Evolutionary conservation across 2,329 filamentous ascomycete species (phyloP).

Genomic region (Fusarium sp.): DNA sequence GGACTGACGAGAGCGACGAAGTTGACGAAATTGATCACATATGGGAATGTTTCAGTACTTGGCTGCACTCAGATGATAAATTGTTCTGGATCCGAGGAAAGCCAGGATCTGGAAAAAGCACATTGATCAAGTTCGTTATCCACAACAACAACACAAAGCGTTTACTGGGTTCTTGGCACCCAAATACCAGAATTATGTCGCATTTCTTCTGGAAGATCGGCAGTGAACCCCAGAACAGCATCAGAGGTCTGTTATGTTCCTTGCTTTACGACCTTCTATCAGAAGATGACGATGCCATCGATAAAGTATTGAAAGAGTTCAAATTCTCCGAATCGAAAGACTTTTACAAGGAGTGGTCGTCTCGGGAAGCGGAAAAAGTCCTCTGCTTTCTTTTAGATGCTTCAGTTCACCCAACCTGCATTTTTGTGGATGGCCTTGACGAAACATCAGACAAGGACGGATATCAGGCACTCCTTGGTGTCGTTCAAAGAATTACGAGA

Average conservation of each 20-base stretch:
- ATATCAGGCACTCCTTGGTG: rapidly evolving
- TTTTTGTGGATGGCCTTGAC: neutral
- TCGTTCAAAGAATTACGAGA: rapidly evolving
- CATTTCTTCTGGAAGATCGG: slow-evolving; percentile 14
- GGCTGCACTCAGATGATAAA: neutral
- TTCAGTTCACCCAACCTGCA: rapidly evolving
- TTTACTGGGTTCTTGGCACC: rapidly evolving
- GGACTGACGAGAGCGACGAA: no score
- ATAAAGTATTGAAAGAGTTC: rapidly evolving
- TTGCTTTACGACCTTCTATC: neutral
- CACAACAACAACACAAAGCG: rapidly evolving
- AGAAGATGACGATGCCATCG: rapidly evolving
- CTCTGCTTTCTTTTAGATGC: rapidly evolving
- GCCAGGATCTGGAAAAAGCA: slow-evolving; percentile 1
- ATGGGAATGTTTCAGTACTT: rapidly evolving
- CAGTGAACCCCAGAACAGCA: neutral
- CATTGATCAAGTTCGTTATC: neutral
- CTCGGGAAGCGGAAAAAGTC: neutral
- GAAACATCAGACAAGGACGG: neutral
- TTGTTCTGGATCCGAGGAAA: neutral
- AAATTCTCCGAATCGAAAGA: neutral
- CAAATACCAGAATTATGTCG: rapidly evolving
- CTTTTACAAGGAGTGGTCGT: neutral
- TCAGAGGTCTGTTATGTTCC: neutral
- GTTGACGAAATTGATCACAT: rapidly evolving